Evolutionary conservation across 257 asterid genomes (phyloP), one percentile per base, ranked within the genome.

Genomic region (Solanum neorickii): DNA sequence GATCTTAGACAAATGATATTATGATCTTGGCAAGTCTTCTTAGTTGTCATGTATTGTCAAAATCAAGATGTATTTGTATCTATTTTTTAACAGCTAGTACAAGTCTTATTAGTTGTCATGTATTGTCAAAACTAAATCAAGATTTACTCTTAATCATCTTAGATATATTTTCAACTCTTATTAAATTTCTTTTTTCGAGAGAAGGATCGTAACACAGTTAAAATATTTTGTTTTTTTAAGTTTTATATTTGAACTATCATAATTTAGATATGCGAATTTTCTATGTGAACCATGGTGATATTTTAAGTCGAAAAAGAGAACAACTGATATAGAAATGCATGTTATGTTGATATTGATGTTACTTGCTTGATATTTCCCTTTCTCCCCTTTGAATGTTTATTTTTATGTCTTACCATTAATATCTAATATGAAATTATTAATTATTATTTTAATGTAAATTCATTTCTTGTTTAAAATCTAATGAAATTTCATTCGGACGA

Each of bases 191-290:
- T 20, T 33, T 33, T 33, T 33, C 5, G 27, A 59, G 27, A 20
- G 27, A 59, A 56, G 12, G 8, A 2, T 20, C 5, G 3, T 1
- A 60, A 21, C 3, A 60, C 14, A 9, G 9, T 21, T 21, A 60
- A 52, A 59, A 3, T 10, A 42, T 42, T 9, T 42, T 9, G 0
- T 3, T 9, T 42, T 42, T 42, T 42, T 9, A 3, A 44, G 5
- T 44, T 44, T 46, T 1, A 15, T 49, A 15, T 49, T 8, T 15
- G 21, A 49, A 15, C 16, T 49, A 49, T 49, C 1, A 49, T 5
- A 42, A 42, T 56, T 56, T 0, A 56, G 2, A 62, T n/a, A 4
- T n/a, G 4, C 4, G 1, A n/a, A 3, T 62, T 62, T n/a, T n/a
- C 1, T 23, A 62, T 1, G 1, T 23, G 31, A 62, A 62, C 2